These are phyloP conservation scores for Lepidopterella palustris DNA, from an alignment of 495 filamentous ascomycete genomes.

Conservation along the genomic window DNA sequence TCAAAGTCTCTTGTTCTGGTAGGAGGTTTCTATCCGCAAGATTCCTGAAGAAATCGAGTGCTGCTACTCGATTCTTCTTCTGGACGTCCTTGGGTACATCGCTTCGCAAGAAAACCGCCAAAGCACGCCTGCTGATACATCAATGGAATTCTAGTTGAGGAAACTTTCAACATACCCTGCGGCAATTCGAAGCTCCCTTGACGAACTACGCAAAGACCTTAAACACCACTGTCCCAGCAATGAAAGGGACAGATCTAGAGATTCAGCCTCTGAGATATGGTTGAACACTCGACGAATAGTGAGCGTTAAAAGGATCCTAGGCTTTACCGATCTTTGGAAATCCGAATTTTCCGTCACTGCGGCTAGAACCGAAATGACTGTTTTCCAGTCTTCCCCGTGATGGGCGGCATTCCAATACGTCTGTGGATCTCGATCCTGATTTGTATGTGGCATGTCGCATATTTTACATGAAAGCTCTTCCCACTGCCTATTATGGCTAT, in stretches of 20 bases:
- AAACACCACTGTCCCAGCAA: conserved; percentile 72
- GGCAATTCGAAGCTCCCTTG: conserved; percentile 77
- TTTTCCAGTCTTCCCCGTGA: conserved; percentile 35
- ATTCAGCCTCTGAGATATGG: conserved; percentile 50
- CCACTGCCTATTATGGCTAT: background rate
- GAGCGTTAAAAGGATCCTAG: conserved; percentile 67
- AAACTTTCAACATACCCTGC: conserved; percentile 41
- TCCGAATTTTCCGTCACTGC: conserved; percentile 50
- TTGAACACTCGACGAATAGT: conserved; percentile 59
- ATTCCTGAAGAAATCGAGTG: conserved; percentile 61
- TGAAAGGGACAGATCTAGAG: conserved; percentile 61
- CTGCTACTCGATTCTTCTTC: conserved; percentile 58
- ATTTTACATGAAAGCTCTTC: conserved; percentile 7
- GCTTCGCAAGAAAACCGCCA: conserved; percentile 58
- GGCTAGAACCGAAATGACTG: conserved; percentile 49
- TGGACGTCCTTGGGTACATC: conserved; percentile 42
- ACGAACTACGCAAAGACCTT: conserved; percentile 69
- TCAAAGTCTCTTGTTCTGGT: conserved; percentile 70
- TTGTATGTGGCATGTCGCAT: conserved; percentile 11
- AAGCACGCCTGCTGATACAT: conserved; percentile 47
- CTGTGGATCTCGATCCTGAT: background rate
- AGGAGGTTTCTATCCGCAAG: conserved; percentile 59
- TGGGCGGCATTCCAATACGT: conserved; percentile 11
- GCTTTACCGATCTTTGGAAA: conserved; percentile 52
- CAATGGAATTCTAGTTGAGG: background rate